Base-by-base conservation (phyloP, 75 land plant genomes). In the Gnetum montanum region DNA sequence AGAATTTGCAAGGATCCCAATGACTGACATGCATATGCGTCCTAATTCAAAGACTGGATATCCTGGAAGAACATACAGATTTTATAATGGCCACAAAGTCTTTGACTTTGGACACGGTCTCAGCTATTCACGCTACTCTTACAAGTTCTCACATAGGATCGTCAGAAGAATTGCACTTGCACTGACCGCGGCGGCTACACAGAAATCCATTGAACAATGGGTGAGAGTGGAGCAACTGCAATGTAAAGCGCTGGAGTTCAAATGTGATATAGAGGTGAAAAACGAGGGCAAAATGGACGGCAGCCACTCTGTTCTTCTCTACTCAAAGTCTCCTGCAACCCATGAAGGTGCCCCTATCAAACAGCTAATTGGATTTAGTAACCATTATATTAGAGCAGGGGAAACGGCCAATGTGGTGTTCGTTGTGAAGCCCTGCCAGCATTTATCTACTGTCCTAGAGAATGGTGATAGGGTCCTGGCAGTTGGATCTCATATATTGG, bases 1-100 rank as follows among this genome's bases (percentile, higher is more conserved):
- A 36, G 68, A 59, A 4, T 95, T 69, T 52, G 72, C 74, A 0
- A 70, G 46, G 34, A 57, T 81, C 15, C 74, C 77, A 25, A 90
- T 95, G 99, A 90, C 87, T 18, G 80, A 86, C 60, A 94, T 94
- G 98, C 66, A 76, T 27, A 95, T 95, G 97, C 59, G 88, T 4
- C 68, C 96, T 1, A 75, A 86, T 5, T 46, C 61, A 31, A 27
- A 75, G 0, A 36, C 70, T 0, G 83, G 80, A 3, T 90, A 90
- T 57, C 99, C 99, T 5, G 99, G 99, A 0, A 66, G 97, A 7
- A 95, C 92, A 13, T 83, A 95, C 61, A 57, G 99, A 4, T 95
- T 95, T 71, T 90, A 90, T 72, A 68, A 49, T 4, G 99, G 97
- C 16, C 53, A 43, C 23, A 44, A 46, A 13, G 74, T 95, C 5